These are phyloP conservation scores for Durio zibethinus DNA, from an alignment of 345 rosid species.

Conservation along the genomic window DNA sequence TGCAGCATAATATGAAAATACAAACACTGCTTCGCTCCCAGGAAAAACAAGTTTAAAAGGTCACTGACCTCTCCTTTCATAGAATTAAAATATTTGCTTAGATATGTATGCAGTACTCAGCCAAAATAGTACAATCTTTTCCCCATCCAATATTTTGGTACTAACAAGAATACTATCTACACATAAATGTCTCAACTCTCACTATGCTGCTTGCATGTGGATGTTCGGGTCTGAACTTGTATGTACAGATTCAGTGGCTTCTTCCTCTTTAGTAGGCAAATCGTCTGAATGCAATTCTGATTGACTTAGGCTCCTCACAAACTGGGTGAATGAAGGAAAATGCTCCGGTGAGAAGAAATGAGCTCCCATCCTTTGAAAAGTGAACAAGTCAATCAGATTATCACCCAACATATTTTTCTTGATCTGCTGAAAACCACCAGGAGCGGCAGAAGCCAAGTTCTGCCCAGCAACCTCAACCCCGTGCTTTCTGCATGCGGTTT, in stretches of 20 bases:
- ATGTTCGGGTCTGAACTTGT: conserved; percentile 28
- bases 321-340: conserved; percentile 68
- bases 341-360: conserved; percentile 92
- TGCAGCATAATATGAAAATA: background rate
- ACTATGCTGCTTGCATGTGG: conserved; percentile 46
- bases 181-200: background rate
- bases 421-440: conserved; percentile 62
- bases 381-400: conserved; percentile 45
- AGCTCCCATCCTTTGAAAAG: conserved; percentile 96
- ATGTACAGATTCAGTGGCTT: conserved; percentile 24
- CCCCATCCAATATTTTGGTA: background rate
- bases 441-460: conserved; percentile 44
- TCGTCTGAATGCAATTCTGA: conserved; percentile 51
- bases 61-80: background rate
- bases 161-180: conserved; percentile 18
- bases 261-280: conserved; percentile 36
- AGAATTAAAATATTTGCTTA: background rate
- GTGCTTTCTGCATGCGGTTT: conserved; percentile 54
- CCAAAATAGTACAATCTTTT: background rate
- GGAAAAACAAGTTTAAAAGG: background rate
- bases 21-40: background rate
- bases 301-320: conserved; percentile 59
- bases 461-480: conserved; percentile 71
- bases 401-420: conserved; percentile 47
- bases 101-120: background rate